Base-by-base conservation (phyloP, 331 rosid species). In the Saraca asoca region DNA sequence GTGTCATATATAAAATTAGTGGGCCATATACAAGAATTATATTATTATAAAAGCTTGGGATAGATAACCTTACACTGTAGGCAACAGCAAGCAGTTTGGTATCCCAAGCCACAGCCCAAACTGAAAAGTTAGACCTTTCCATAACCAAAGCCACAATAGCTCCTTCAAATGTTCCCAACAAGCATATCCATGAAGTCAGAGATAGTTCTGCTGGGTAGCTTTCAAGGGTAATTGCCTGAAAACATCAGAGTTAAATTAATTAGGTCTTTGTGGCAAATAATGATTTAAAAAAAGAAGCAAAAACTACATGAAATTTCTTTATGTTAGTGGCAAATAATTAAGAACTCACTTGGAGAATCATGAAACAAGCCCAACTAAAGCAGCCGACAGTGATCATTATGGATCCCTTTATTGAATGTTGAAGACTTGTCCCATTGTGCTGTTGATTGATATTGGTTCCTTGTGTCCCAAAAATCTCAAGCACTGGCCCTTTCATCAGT, bases 111-210 rank as follows among this genome's bases (percentile, higher is more conserved):
- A 90, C 67, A 12, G 92, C 60, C 99, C 99, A 94, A 39, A 80
- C 75, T 0, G 95, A 77, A 37, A 77, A 71, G 9, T 90, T 80
- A 31, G 72, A 80, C 64, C 95, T 77, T 70, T 94, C 99, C 96
- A 87, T 89, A 16, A 90, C 64, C 38, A 94, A 63, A 9, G 92
- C 99, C 52, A 88, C 82, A 14, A 66, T 64, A 12, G 91, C 82
- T 17, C 99, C 99, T 66, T 90, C 90, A 56, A 78, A 3, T 1
- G 99, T 76, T 49, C 97, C 99, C 78, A 90, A 31, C 45, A 88
- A 68, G 68, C 99, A 94, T 73, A 94, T 88, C 97, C 99, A 94
- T 53, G 99, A 87, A 13, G 99, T 88, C 2, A 94, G 89, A n/a
- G 99, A 94, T 34, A 94, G 88, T 72, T 94, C 99, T 9, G 97